Conservation (phyloP, 768 basidiomycete species). For the Phanerodontia chrysosporium region DNA sequence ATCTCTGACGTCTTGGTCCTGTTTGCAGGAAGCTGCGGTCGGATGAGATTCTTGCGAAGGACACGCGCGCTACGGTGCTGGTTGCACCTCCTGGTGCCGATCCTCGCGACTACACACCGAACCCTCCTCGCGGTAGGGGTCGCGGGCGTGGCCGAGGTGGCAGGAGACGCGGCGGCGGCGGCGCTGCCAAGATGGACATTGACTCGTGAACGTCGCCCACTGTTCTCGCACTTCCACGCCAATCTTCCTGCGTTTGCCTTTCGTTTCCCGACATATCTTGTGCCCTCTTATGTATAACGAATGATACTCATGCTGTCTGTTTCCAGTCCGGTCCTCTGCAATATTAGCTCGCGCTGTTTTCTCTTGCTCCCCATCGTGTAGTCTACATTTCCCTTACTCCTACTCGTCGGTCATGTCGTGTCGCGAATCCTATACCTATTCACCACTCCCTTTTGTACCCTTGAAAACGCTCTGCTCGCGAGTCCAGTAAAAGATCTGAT, state of each 20-base stretch:
- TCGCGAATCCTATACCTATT: neutral
- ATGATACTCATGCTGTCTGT: neutral
- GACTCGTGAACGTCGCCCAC: constrained; percentile 29
- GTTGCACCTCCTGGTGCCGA: constrained; percentile 66
- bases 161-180: constrained; percentile 28
- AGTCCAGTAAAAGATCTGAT: too few species aligned
- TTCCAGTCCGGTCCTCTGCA: neutral
- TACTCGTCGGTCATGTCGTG: neutral
- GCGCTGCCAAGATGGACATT: constrained; percentile 47
- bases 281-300: neutral
- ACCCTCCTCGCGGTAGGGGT: constrained; percentile 22
- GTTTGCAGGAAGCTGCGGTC: constrained; percentile 76
- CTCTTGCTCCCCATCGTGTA: neutral
- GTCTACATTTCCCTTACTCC: neutral
- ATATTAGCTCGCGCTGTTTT: neutral
- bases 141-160: constrained; percentile 30
- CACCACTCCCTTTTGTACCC: too few species aligned
- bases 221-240: neutral
- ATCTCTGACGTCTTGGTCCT: neutral
- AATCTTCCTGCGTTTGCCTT: neutral
- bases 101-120: constrained; percentile 45
- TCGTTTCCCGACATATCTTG: neutral
- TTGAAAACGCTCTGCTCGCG: too few species aligned
- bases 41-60: constrained; percentile 62
- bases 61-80: constrained; percentile 65